Percentiles rank a stretch among this genome's conserved stretches.
phyloP scores from a whole-genome alignment of 345 rosid species.

The Hirschfeldia incana region DNA sequence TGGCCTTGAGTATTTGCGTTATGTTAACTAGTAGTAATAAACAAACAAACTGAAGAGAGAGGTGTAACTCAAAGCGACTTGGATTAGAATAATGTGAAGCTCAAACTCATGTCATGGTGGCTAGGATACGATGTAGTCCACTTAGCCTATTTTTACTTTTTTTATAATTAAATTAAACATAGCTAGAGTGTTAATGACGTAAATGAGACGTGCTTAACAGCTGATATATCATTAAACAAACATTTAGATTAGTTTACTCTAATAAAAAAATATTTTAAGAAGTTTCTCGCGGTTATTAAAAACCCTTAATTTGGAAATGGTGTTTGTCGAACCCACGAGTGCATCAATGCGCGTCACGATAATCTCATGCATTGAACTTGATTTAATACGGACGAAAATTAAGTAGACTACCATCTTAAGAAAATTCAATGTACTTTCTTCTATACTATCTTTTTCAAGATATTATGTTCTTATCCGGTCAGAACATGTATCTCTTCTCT shows the following conservation, averaged over 20 bases:
- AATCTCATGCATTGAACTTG: constrained; percentile 42
- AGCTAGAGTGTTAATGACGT: constrained; percentile 30
- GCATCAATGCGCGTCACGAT: constrained; percentile 47
- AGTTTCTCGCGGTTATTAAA: constrained; percentile 22
- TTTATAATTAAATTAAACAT: background rate
- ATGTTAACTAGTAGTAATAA: constrained; percentile 3
- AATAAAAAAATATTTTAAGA: background rate
- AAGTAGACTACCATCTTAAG: background rate
- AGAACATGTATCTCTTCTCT: constrained; percentile 1
- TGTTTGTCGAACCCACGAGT: constrained; percentile 41
- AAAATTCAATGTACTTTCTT: background rate
- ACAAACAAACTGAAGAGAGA: background rate
- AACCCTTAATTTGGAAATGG: constrained; percentile 27
- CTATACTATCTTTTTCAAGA: background rate
- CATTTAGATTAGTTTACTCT: background rate
- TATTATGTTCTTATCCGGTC: constrained; percentile 25
- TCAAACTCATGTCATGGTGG: constrained; percentile 28
- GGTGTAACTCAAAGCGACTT: constrained; percentile 18
- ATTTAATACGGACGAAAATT: background rate
- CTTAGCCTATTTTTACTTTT: background rate
- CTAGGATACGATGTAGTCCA: constrained; percentile 26
- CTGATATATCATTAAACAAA: constrained; percentile 7
- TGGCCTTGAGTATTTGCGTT: constrained; percentile 9
- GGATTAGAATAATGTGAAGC: constrained; percentile 25
- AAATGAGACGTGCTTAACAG: constrained; percentile 18